Conservation (phyloP, 179 eudicot genomes). For the Silene vulgaris region DNA sequence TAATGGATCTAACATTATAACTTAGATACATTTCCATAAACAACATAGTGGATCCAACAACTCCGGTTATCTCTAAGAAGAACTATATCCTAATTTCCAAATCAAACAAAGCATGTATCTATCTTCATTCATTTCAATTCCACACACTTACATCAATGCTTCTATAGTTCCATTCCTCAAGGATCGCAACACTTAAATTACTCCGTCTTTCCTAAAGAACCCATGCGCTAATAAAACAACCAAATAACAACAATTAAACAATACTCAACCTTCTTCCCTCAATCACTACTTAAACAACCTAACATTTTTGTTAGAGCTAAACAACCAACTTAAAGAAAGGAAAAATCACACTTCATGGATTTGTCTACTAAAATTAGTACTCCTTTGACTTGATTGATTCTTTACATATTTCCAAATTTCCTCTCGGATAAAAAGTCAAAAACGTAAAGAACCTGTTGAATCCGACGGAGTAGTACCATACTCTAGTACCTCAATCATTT, state of each 20-base stretch:
- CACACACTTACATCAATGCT: neutral
- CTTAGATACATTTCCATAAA: slow-evolving; percentile 1
- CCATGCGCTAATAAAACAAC: neutral
- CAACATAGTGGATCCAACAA: too few species aligned
- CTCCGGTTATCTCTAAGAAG: too few species aligned
- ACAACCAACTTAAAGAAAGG: too few species aligned
- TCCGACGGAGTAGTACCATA: too few species aligned
- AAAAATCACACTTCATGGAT: too few species aligned
- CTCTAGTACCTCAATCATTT: neutral
- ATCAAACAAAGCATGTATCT: neutral
- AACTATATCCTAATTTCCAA: neutral
- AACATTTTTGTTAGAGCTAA: neutral
- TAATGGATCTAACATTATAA: neutral
- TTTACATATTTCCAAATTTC: too few species aligned
- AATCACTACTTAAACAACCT: neutral
- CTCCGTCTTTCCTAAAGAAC: neutral
- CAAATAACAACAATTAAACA: neutral
- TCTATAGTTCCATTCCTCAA: neutral
- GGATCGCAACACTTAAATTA: neutral
- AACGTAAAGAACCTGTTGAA: too few species aligned
- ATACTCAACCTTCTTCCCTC: neutral
- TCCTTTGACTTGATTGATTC: too few species aligned
- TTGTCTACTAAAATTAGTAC: too few species aligned
- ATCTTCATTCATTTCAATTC: neutral
- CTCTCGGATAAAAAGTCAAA: too few species aligned